phyloP scores from a whole-genome alignment of 306 rosid genomes.

The Trichosanthes cucumerina region DNA sequence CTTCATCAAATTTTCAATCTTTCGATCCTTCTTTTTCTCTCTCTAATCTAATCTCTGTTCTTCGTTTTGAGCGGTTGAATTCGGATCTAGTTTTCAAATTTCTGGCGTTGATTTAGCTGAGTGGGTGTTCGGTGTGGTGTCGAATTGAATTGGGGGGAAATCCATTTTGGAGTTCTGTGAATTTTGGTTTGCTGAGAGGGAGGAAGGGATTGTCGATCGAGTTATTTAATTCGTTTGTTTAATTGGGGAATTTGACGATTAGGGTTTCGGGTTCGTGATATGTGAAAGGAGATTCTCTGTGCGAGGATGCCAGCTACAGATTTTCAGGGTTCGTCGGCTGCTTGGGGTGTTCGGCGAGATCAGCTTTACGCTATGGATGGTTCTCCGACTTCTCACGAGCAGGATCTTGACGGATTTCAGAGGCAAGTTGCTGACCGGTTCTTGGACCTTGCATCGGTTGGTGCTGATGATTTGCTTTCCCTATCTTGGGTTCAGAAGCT shows the following conservation, averaged over 20 bases:
- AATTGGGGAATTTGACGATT: background rate
- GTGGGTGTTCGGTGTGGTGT: background rate
- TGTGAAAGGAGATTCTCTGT: background rate
- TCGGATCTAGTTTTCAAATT: background rate
- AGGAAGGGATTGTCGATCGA: background rate
- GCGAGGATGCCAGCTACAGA: constrained; percentile 64
- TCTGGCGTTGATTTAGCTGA: background rate
- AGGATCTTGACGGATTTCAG: constrained; percentile 58
- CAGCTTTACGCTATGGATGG: constrained; percentile 45
- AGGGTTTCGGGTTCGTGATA: constrained; percentile 1
- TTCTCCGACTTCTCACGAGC: constrained; percentile 18
- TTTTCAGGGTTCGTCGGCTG: constrained; percentile 48
- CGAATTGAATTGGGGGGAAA: background rate
- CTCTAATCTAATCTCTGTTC: background rate
- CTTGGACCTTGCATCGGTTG: constrained; percentile 29
- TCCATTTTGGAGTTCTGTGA: background rate
- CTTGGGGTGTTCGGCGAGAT: constrained; percentile 28
- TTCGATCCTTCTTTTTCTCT: background rate
- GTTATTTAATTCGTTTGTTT: background rate
- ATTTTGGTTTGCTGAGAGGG: background rate
- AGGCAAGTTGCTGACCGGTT: constrained; percentile 41
- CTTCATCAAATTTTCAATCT: background rate
- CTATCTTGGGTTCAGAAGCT: constrained; percentile 65
- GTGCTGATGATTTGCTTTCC: constrained; percentile 42
- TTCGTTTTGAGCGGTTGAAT: background rate